Evolutionary conservation across 768 basidiomycete species (phyloP), one percentile per base, ranked within the genome.

Genomic region (Boletellus ananas): DNA sequence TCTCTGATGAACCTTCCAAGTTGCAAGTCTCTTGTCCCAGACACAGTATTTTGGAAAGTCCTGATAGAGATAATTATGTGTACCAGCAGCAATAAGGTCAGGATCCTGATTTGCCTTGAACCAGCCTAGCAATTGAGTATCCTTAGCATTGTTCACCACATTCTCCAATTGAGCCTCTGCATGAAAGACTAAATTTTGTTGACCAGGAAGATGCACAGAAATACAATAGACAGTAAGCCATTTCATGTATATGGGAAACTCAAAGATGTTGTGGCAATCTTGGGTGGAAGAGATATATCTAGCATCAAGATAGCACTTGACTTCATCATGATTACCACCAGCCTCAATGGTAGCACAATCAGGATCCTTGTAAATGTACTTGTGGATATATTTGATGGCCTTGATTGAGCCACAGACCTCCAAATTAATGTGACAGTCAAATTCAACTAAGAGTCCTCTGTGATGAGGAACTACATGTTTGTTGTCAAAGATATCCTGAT

Each of bases 361-460:
- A 17, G 49, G 37, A 65, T 79, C 78, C 55, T 80, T 81, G 62
- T 77, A 68, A n/a, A 78, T 58, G 17, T 55, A 58, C 34, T 58
- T 58, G 51, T 58, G 50, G 9, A 58, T 45, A 13, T 81, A 81
- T 46, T 78, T 77, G 58, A 75, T 42, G 3, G 42, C 42, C 31
- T 43, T 43, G 41, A 43, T 33, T 31, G 41, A 43, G 0, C 29
- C 41, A 43, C 27, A 43, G 29, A 31, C 41, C 12, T 43, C n/a
- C 27, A 31, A 6, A 18, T 43, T 43, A 11, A 43, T 43, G 27
- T 43, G 41, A 31, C 41, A 43, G 18, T 43, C 21, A 23, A 43
- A 43, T 17, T 43, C 31, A 0, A 59, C 62, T 36, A 57, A 54
- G 0, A 79, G 62, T 27, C 58, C 71, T 1, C 69, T 70, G 40